phyloP scores from a whole-genome alignment of 306 rosid species.

The Corylus avellana region DNA sequence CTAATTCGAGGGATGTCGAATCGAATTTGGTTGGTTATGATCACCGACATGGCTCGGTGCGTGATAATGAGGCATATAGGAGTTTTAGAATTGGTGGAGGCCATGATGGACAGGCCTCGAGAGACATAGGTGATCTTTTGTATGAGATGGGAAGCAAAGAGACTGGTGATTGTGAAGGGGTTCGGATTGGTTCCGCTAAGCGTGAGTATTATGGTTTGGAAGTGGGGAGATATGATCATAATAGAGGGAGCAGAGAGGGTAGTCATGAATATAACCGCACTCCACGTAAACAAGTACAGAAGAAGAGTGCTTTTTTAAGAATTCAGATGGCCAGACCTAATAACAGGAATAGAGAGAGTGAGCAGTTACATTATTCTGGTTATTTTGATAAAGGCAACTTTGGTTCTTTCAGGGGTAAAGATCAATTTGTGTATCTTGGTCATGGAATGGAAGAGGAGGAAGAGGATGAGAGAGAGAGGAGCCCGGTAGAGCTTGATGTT shows the following conservation, averaged over 20 bases:
- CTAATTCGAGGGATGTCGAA: conserved; percentile 27
- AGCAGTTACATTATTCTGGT: conserved; percentile 44
- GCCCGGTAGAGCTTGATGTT: conserved; percentile 79
- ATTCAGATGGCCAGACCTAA: conserved; percentile 59
- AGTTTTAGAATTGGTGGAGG: conserved; percentile 29
- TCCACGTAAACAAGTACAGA: conserved; percentile 82
- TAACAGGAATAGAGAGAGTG: conserved; percentile 57
- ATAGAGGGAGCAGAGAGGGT: conserved; percentile 53
- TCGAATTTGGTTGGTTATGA: conserved; percentile 29
- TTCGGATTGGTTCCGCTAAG: conserved; percentile 27
- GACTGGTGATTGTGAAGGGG: conserved; percentile 31
- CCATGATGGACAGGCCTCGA: conserved; percentile 45
- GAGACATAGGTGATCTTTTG: conserved; percentile 47
- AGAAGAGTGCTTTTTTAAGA: conserved; percentile 92
- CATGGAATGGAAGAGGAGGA: conserved; percentile 46
- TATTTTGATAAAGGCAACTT: conserved; percentile 47
- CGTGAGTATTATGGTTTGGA: conserved; percentile 57
- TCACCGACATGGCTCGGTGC: conserved; percentile 29
- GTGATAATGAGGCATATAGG: conserved; percentile 33
- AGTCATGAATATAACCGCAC: conserved; percentile 48
- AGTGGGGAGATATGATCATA: conserved; percentile 37
- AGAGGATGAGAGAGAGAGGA: conserved; percentile 48
- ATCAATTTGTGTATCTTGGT: conserved; percentile 43
- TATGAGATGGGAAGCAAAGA: conserved; percentile 41
- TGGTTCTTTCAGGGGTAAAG: conserved; percentile 55